Evolutionary conservation across 768 basidiomycete genomes (phyloP), one percentile per base, ranked within the genome.

Genomic region (Gloeopeniophorella convolvens): DNA sequence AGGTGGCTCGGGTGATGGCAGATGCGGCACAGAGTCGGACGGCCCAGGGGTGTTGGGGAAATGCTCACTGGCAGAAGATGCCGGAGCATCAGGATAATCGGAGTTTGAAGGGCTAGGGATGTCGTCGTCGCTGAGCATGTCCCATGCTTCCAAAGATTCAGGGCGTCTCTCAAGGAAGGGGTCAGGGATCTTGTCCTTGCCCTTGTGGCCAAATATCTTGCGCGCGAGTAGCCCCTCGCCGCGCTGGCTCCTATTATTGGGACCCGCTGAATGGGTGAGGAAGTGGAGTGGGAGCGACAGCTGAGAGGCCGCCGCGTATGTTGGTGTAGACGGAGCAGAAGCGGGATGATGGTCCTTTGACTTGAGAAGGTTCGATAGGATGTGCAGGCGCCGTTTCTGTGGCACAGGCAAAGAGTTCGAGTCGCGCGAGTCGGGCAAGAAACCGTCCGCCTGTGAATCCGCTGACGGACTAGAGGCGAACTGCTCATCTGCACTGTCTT

Each of bases 291-390:
- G 57, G 20, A 57, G 57, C 10, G 57, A 58, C 18, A 58, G 37
- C 31, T 56, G 55, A 31, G 57, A 58, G 31, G 57, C 40, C 2
- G 30, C 46, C 13, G 50, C 57, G 30, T 57, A 37, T 15, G 57
- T 57, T 13, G 57, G 57, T 18, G 57, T 57, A 30, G 57, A 58
- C 15, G 57, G 57, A 4, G 44, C 43, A 18, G 57, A 58, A 15
- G 55, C 28, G 26, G 55, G 32, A n/a, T 58, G 42, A 5, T 48
- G 42, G 28, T 58, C 56, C 30, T 36, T 58, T 13, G 48, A 45
- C 23, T 56, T 56, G 20, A 45, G 42, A 27, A 45, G 12, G 32
- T 42, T 42, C 1, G 56, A 51, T 39, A 58, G 55, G 12, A 58
- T 33, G 23, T 58, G 54, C 9, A 58, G 56, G 26, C 56, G 54